These are phyloP conservation scores for Calonectria pteridis DNA, from an alignment of 2,329 filamentous ascomycete species.

Conservation along the genomic window DNA sequence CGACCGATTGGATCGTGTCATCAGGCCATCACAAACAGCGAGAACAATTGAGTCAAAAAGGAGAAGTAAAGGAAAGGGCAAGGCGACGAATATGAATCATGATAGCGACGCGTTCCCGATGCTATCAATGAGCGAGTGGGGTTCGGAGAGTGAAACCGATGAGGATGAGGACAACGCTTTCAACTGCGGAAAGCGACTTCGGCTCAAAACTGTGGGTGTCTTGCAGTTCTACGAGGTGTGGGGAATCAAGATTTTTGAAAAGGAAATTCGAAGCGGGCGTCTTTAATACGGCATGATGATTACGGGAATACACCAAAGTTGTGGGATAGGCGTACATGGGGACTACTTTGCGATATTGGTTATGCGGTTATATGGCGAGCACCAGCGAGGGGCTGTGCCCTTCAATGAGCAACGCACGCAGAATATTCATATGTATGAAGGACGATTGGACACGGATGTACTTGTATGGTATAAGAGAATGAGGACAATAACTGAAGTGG, in stretches of 20 bases:
- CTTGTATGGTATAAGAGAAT: slow-evolving; percentile 8
- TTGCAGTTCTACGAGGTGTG: slow-evolving; percentile 56
- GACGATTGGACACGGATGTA: slow-evolving; percentile 5
- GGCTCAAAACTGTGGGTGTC: slow-evolving; percentile 52
- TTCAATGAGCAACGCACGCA: not conserved
- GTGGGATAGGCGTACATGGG: slow-evolving; percentile 12
- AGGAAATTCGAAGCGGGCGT: slow-evolving; percentile 61
- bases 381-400: not conserved
- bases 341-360: not conserved
- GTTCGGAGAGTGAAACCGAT: slow-evolving; percentile 52
- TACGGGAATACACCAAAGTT: not conserved
- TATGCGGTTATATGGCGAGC: not conserved
- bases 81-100: slow-evolving; percentile 34
- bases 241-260: slow-evolving; percentile 69
- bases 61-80: slow-evolving; percentile 52
- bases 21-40: slow-evolving; percentile 53
- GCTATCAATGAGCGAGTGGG: slow-evolving; percentile 45
- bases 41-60: slow-evolving; percentile 46
- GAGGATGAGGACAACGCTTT: slow-evolving; percentile 47
- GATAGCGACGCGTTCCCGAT: slow-evolving; percentile 42
- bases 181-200: slow-evolving; percentile 49
- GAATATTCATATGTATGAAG: not conserved
- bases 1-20: slow-evolving; percentile 61
- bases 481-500: not conserved
- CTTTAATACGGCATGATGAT: slow-evolving; percentile 35